A percentile compares a stretch with the other conserved stretches of the same genome.
Evolutionary conservation across 208 protist species (phyloP).

Genomic region (Endotrypanum monterogeii): DNA sequence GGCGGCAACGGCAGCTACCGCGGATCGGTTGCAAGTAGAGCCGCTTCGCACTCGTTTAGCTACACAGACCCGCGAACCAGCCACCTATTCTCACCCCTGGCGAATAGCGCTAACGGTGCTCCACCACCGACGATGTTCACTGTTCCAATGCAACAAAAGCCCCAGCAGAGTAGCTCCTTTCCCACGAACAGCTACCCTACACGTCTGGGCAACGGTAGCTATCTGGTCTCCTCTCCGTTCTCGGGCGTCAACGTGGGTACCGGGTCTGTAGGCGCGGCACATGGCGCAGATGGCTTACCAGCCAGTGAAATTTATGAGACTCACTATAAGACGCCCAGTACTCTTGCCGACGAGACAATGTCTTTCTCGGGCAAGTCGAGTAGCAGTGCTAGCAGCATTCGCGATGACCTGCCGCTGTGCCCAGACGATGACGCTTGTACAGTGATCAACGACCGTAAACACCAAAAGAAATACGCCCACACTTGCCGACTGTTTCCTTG

Average conservation of each 20-base stretch:
- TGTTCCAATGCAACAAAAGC: conserved; percentile 16
- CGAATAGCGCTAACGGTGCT: not conserved
- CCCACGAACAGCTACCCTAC: not conserved
- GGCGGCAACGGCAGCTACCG: conserved; percentile 4
- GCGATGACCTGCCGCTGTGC: conserved; percentile 70
- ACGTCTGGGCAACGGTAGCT: conserved; percentile 13
- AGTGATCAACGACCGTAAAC: conserved; percentile 80
- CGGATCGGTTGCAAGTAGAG: not conserved
- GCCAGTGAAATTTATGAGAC: conserved; percentile 19
- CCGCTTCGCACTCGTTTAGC: conserved; percentile 14
- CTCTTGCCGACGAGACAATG: conserved; percentile 36
- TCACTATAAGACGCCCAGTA: conserved; percentile 16
- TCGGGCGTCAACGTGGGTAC: not conserved
- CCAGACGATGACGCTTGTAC: conserved; percentile 73
- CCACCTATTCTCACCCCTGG: conserved; percentile 12
- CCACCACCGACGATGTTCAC: conserved; percentile 4
- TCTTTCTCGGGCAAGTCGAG: conserved; percentile 51
- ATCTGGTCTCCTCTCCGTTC: conserved; percentile 4
- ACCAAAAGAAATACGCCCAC: conserved; percentile 83
- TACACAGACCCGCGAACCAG: conserved; percentile 15
- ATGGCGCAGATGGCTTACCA: not conserved
- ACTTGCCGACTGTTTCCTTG: conserved; percentile 88
- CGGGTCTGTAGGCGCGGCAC: not conserved
- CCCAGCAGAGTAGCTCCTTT: conserved; percentile 11
- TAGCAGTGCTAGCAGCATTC: conserved; percentile 69